Conservation (phyloP, 768 basidiomycete species). For the Mycena crocata region DNA sequence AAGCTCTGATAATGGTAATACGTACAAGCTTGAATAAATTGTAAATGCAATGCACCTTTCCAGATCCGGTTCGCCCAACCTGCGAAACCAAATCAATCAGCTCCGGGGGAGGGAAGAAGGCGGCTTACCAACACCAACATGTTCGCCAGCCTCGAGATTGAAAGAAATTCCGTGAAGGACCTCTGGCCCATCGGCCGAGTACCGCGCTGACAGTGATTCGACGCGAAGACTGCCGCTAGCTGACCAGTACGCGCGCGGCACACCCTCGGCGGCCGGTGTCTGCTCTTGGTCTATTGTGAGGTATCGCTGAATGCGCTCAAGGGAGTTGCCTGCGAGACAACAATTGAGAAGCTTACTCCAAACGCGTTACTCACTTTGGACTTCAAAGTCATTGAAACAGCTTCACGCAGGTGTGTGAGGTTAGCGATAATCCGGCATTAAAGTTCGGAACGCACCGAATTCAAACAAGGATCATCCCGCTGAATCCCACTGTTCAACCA, state of each 20-base stretch:
- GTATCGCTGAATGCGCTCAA: constrained; percentile 66
- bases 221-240: constrained; percentile 22
- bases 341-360: constrained; percentile 31
- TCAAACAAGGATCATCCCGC: constrained; percentile 63
- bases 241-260: constrained; percentile 68
- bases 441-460: constrained; percentile 41
- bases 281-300: constrained; percentile 67
- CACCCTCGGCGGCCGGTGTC: constrained; percentile 48
- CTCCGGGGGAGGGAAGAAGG: neutral
- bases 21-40: neutral
- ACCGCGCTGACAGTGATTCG: constrained; percentile 58
- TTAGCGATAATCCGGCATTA: no score
- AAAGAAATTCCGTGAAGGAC: constrained; percentile 68
- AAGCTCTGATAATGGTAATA: constrained; percentile 55
- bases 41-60: constrained; percentile 48
- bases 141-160: constrained; percentile 62
- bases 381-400: constrained; percentile 57
- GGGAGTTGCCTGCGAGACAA: constrained; percentile 49
- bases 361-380: constrained; percentile 49
- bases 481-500: constrained; percentile 59
- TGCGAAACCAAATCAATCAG: neutral
- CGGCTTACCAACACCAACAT: constrained; percentile 59
- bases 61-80: constrained; percentile 60
- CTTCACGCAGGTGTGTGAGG: neutral
- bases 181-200: constrained; percentile 62